A percentile compares a stretch with the other conserved stretches of the same genome.
Conservation (phyloP, 495 filamentous ascomycete species). For the Neurospora sp. region DNA sequence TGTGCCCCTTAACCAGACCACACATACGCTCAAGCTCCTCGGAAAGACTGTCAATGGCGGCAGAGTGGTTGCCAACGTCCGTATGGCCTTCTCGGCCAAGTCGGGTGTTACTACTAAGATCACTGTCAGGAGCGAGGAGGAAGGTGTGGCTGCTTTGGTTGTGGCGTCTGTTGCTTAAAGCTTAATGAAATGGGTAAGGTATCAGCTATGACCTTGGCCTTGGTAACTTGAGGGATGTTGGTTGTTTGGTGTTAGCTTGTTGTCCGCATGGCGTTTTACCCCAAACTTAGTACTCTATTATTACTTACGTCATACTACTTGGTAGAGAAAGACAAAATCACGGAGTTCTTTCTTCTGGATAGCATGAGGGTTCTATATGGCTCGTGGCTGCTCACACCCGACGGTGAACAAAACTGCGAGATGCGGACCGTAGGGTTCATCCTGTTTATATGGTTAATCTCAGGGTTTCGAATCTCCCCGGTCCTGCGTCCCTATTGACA, state of each 20-base stretch:
- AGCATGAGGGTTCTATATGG: neutral
- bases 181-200: neutral
- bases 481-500: neutral
- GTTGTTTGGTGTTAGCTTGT: neutral
- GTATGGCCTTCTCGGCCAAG: slow-evolving; percentile 91
- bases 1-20: slow-evolving; percentile 73
- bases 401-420: neutral
- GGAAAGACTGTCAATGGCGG: slow-evolving; percentile 92
- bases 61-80: slow-evolving; percentile 72
- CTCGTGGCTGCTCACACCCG: neutral
- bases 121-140: slow-evolving; percentile 81
- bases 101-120: slow-evolving; percentile 92
- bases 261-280: neutral
- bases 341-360: neutral
- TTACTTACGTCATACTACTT: neutral
- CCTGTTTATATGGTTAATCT: neutral
- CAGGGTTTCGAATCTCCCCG: neutral
- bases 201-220: neutral
- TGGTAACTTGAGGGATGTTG: neutral
- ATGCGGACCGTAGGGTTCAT: neutral
- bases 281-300: neutral
- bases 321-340: neutral
- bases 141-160: slow-evolving; percentile 75
- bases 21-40: slow-evolving; percentile 90
- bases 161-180: slow-evolving; percentile 74